These are phyloP conservation scores for Moesziomyces sp. DNA, from an alignment of 1,284 basidiomycete genomes.

Conservation along the genomic window DNA sequence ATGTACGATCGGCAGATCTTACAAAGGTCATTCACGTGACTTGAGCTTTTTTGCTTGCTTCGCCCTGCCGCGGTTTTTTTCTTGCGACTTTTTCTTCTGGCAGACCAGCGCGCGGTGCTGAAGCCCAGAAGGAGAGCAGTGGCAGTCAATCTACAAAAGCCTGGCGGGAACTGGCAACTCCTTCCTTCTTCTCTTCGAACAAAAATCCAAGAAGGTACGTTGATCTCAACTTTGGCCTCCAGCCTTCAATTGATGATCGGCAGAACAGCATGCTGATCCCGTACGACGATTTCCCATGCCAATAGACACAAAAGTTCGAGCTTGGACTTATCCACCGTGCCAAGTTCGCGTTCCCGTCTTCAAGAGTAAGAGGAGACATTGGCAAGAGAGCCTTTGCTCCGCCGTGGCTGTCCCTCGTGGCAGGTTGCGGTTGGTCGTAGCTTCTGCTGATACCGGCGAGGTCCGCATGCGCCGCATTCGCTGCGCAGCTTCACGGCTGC, in stretches of 20 bases:
- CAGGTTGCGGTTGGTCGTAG: slow-evolving; percentile 31
- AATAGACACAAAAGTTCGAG: slow-evolving; percentile 58
- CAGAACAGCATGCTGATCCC: slow-evolving; percentile 6
- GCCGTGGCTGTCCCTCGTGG: slow-evolving; percentile 36
- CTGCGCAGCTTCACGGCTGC: slow-evolving; percentile 7
- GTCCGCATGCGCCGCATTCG: slow-evolving; percentile 33
- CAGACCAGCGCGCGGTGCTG: no score
- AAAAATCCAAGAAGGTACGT: slow-evolving; percentile 58
- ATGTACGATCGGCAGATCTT: slow-evolving; percentile 5
- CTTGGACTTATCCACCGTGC: slow-evolving; percentile 54
- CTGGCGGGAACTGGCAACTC: background rate
- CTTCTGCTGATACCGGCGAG: slow-evolving; percentile 47
- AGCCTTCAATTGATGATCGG: background rate
- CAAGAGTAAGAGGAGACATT: slow-evolving; percentile 46
- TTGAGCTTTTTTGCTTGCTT: background rate
- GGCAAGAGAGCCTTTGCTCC: slow-evolving; percentile 27
- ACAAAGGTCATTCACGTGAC: slow-evolving; percentile 11
- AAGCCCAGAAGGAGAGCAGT: background rate
- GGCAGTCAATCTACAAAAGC: slow-evolving; percentile 26
- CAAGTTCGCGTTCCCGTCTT: slow-evolving; percentile 61
- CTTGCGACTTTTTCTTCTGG: slow-evolving; percentile 6
- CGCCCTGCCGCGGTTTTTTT: background rate
- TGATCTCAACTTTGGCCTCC: slow-evolving; percentile 1
- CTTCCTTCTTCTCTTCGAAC: slow-evolving; percentile 50
- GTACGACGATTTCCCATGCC: background rate